These are phyloP conservation scores for Anethum foeniculum DNA, from an alignment of 140 eudicot species.

Conservation along the genomic window DNA sequence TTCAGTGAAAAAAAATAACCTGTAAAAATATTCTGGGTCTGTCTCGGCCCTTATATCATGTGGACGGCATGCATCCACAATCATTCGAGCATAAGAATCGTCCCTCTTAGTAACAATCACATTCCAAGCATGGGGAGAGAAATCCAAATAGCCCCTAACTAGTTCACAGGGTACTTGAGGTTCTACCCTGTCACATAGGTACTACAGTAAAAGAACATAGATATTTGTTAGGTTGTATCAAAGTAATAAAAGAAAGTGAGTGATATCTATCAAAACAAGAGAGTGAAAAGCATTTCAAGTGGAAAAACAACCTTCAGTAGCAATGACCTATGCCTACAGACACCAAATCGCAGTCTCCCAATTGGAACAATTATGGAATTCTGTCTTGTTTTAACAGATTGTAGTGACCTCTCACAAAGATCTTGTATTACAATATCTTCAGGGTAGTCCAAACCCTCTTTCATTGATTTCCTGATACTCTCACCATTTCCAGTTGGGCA, in stretches of 20 bases:
- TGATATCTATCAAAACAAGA: background rate
- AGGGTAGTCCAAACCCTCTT: constrained; percentile 26
- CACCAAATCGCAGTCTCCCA: constrained; percentile 81
- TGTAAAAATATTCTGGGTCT: constrained; percentile 80
- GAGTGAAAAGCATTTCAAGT: background rate
- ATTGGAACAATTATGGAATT: constrained; percentile 74
- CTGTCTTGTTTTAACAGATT: constrained; percentile 46
- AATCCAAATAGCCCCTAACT: constrained; percentile 91
- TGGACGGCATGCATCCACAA: constrained; percentile 94
- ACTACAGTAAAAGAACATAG: constrained; percentile 34
- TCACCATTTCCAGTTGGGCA: constrained; percentile 64
- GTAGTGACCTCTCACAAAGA: constrained; percentile 75
- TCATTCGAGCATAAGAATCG: constrained; percentile 71
- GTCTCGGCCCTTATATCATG: constrained; percentile 82
- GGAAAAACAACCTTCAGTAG: constrained; percentile 70
- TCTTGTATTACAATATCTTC: constrained; percentile 50
- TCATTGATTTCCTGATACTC: constrained; percentile 21
- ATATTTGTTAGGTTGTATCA: constrained; percentile 7
- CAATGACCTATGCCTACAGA: constrained; percentile 87
- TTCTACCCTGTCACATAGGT: constrained; percentile 88
- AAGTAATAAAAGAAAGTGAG: constrained; percentile 2
- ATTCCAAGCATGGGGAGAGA: constrained; percentile 97
- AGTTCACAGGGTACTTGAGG: constrained; percentile 98
- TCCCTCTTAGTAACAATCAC: constrained; percentile 59
- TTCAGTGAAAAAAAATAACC: constrained; percentile 28